Evolutionary conservation across 495 filamentous ascomycete genomes (phyloP), one percentile per base, ranked within the genome.

Genomic region (Hyaloscypha bicolor): DNA sequence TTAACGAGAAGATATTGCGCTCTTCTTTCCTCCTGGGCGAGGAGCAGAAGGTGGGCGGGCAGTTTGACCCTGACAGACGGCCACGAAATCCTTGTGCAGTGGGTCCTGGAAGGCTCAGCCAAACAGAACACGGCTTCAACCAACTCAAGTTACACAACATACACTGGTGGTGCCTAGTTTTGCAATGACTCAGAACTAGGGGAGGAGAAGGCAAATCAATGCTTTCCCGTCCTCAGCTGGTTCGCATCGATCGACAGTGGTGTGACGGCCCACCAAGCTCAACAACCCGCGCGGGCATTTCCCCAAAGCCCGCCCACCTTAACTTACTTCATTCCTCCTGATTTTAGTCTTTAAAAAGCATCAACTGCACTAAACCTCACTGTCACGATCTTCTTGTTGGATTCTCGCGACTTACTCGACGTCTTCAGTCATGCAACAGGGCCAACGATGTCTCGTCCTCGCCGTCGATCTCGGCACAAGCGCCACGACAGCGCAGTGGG

Each of bases 401-500:
- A 61, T 19, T 53, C 33, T 21, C 60, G 19, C 32, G 14, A 45
- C 19, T 37, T 37, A 37, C n/a, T 53, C 8, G 22, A 53, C 9
- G 29, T 61, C 35, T 35, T 8, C n/a, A n/a, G 37, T 61, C 22
- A 22, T 61, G n/a, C 31, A 45, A 25, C 31, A 61, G 30, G 33
- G 8, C 8, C 51, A 53, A 53, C 51, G 51, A 53, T 53, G 55
- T 53, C 14, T 53, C 1, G n/a, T 63, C 60, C 22, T 52, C 25
- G 63, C 33, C 14, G 33, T 66, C 32, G 63, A 66, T 55, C 63
- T 60, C 29, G 63, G 63, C 22, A 66, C 63, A 25, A 60, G 55
- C 55, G 25, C 53, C 9, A 32, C 35, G 31, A 59, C 63, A 25
- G 53, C 55, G 32, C 19, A 31, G 9, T 51, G 45, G 14, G n/a